Evolutionary conservation across 2,329 filamentous ascomycete genomes (phyloP), one percentile per base, ranked within the genome.

Genomic region (Waltergamsia citrina): DNA sequence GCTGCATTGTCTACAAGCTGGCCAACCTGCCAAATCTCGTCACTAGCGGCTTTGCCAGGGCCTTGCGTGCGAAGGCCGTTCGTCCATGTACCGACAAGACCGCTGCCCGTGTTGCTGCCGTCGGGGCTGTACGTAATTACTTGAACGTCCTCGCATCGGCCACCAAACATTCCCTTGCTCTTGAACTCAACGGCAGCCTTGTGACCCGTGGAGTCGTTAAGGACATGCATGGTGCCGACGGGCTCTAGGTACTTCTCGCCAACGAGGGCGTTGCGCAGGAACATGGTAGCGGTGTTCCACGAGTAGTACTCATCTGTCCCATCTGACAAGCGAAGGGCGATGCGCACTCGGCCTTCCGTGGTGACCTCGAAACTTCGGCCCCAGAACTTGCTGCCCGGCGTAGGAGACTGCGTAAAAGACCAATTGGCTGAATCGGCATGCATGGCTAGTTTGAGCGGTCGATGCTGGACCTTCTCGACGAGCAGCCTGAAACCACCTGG

Each of bases 231-330:
- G 28, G 75, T 85, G 29, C 88, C 88, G 1, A 93, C 85, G 0
- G 92, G 92, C 59, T 98, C 92, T 10, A 96, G 78, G 52, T 98
- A 98, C 59, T 96, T 98, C 59, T 98, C 92, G 25, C 92, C 92
- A 48, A 94, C 90, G 36, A 98, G 93, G 34, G 98, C 86, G 53
- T 98, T 98, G 31, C 92, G 78, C 35, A 98, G 62, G 60, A 95
- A 96, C 43, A 84, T 85, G 5, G 86, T 94, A 2, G 90, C 86
- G 14, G 85, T 71, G 29, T 74, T 81, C 86, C 87, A 98, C 46
- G 80, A 88, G 62, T 90, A 98, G 40, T 78, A 71, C 53, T 96
- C 90, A 35, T 85, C 83, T 2, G 66, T 73, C 3, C 72, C 70
- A 51, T 92, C 73, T 1, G 67, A 45, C 32, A 79, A 53, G 18